Evolutionary conservation across 1,139 yeast species (phyloP).

Genomic region (Scheffersomyces segobiensis): DNA sequence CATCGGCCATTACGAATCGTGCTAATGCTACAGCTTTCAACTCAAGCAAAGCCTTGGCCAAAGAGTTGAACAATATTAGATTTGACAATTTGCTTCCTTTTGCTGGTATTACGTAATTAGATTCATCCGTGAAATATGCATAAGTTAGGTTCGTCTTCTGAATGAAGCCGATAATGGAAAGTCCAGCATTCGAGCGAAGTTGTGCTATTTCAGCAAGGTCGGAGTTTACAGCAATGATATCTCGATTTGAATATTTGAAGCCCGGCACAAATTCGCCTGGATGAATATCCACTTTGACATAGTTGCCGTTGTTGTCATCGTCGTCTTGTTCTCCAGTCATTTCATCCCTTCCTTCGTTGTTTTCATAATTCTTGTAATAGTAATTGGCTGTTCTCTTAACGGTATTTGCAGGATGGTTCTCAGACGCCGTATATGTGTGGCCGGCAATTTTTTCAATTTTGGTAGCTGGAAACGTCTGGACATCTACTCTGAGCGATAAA

Average conservation of each 20-base stretch:
- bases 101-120: constrained; percentile 56
- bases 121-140: constrained; percentile 59
- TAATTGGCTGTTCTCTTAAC: constrained; percentile 24
- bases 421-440: constrained; percentile 26
- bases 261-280: constrained; percentile 33
- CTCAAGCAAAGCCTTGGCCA: constrained; percentile 56
- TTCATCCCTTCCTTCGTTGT: constrained; percentile 12
- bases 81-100: constrained; percentile 36
- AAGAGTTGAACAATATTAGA: constrained; percentile 46
- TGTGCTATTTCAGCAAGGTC: constrained; percentile 44
- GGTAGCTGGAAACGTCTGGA: constrained; percentile 68
- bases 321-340: constrained; percentile 19
- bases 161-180: constrained; percentile 69
- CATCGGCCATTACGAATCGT: constrained; percentile 54
- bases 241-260: constrained; percentile 65
- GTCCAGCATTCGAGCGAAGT: constrained; percentile 47
- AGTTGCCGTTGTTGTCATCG: constrained; percentile 20
- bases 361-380: constrained; percentile 16
- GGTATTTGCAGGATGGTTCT: constrained; percentile 5
- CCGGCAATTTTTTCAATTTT: constrained; percentile 42
- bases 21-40: constrained; percentile 56
- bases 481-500: constrained; percentile 35
- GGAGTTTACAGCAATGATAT: constrained; percentile 34
- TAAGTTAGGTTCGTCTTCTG: constrained; percentile 49
- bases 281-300: constrained; percentile 20